Base-by-base conservation (phyloP, 352 stramenopile species). In the Globisporangium nodosum region DNA sequence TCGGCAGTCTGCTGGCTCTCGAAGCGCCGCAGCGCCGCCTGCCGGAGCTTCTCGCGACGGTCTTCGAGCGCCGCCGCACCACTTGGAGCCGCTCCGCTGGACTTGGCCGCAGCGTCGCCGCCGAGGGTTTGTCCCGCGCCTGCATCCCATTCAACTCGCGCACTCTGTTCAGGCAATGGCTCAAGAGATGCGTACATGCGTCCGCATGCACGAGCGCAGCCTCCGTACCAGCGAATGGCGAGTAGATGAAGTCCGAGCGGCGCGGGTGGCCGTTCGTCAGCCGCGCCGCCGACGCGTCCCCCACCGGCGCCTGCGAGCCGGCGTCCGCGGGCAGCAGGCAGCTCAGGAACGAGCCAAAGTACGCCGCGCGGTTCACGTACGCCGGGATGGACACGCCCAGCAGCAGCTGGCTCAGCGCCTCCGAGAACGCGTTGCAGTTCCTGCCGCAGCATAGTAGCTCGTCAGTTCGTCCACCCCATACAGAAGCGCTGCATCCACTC, bases 401-500 rank as follows among this genome's bases (percentile, higher is more conserved):
- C 30, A 98, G 76, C 48, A 87, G 64, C 56, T 87, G 91, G 47
- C 85, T 90, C 18, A 90, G 65, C 27, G 73, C 88, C 70, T 98
- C 93, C 15, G 89, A 82, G 74, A 97, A 98, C 63, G 94, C 78
- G 72, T 98, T 98, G 76, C 94, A 98, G 71, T 98, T 98, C 68
- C 79, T 71, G 56, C 30, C 31, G 24, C 6, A 52, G 11, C 42
- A 53, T 8, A 43, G 31, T 7, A 13, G 40, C 35, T 51, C 54
- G 37, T 18, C 24, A 58, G 42, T 33, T 35, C 6, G 27, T 46
- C 7, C 46, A 33, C 4, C 16, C 33, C 5, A 18, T 18, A 52
- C 2, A 12, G 12, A 27, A 27, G 24, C 24, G 24, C 24, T 27
- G 24, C 1, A 27, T 47, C 3, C 43, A 12, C 7, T 1, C 8